phyloP scores from a whole-genome alignment of 768 basidiomycete species.

The Neoboletus brunneissimus region DNA sequence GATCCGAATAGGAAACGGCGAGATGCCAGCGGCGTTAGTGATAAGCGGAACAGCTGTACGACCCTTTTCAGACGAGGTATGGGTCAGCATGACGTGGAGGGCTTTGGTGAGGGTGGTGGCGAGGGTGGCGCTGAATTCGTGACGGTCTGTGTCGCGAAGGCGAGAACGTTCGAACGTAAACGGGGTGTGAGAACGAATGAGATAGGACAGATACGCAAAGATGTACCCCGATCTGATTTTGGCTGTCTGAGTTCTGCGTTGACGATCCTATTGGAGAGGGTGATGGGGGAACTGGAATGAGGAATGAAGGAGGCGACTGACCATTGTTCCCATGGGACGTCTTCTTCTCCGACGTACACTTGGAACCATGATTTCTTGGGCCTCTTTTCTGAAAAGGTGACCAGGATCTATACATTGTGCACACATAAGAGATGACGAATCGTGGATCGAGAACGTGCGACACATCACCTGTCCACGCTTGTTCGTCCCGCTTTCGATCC shows the following conservation, averaged over 20 bases:
- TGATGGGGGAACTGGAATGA: not conserved
- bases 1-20: conserved; percentile 77
- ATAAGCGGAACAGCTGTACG: conserved; percentile 75
- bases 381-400: conserved; percentile 76
- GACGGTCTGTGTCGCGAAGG: conserved; percentile 36
- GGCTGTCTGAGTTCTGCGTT: conserved; percentile 79
- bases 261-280: conserved; percentile 52
- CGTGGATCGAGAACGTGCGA: not conserved
- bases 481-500: conserved; percentile 56
- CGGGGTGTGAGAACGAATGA: not conserved
- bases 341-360: conserved; percentile 70
- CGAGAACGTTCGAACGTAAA: not conserved
- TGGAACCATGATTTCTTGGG: conserved; percentile 79
- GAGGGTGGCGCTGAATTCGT: conserved; percentile 56
- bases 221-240: conserved; percentile 56
- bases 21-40: conserved; percentile 71
- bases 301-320: conserved; percentile 27
- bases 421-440: conserved; percentile 18
- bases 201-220: not conserved
- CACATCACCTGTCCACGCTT: conserved; percentile 65
- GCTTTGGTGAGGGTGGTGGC: conserved; percentile 61
- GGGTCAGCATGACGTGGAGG: conserved; percentile 65
- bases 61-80: conserved; percentile 78
- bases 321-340: conserved; percentile 89
- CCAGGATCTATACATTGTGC: conserved; percentile 43